Base-by-base conservation (phyloP, 805 yeast species). In the Candida ulmi region DNA sequence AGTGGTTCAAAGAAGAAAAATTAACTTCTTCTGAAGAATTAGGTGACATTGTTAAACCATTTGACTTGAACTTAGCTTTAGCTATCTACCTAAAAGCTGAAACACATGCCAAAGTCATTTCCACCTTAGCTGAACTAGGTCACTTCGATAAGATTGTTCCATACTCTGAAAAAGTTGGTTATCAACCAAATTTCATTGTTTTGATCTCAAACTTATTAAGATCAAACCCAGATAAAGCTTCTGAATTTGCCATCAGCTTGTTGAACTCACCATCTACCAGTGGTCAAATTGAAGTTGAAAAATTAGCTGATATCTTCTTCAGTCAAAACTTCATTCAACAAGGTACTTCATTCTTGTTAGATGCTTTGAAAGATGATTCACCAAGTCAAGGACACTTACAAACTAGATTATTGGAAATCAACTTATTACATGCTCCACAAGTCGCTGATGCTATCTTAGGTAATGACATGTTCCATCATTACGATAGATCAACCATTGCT, bases 401-500 rank as follows among this genome's bases (percentile, higher is more conserved):
- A 72, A 93, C 99, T 8, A 80, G 95, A 57, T 78, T 93, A 37
- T 76, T 93, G 51, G 99, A 93, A 66, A 88, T 87, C 51, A 93
- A 93, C 63, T 72, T 93, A 60, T 63, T 87, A 59, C 95, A 90
- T 61, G 99, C 99, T 15, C 99, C 99, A 37, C 99, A 93, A 72
- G 99, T 93, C 41, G 99, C 99, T 32, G 99, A 93, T 65, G 99
- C 99, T 17, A 93, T 93, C 50, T 73, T 93, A 55, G 96, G 97
- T 44, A 93, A 91, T 64, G 80, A 82, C 44, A 91, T 93, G 87
- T 93, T 95, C 69, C 79, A 90, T 50, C 96, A 90, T 60, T 93
- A 87, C 63, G 99, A 93, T 63, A 84, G 87, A 54, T 88, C 95
- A 53, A 83, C 95, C 28, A 82, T 93, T 58, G 99, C 98, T 17